Conservation (phyloP, 2,329 filamentous ascomycete species). For the Phoma sp. region DNA sequence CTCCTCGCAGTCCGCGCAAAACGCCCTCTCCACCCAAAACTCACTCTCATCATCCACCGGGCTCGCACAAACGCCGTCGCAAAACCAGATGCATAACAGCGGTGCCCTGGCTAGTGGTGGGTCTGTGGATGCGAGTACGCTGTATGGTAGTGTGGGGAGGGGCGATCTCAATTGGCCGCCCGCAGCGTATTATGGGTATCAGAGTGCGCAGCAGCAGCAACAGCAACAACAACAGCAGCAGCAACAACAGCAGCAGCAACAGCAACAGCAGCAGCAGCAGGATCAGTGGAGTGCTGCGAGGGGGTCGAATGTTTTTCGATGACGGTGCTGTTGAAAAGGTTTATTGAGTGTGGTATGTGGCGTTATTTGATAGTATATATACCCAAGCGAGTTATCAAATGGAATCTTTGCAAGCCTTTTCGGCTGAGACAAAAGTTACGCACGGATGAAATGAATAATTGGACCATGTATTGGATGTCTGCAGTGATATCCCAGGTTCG, state of each 20-base stretch:
- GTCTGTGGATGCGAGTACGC: slow-evolving; percentile 25
- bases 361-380: too few relatives aligned
- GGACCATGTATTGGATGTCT: too few relatives aligned
- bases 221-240: slow-evolving; percentile 28
- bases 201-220: slow-evolving; percentile 23
- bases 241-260: slow-evolving; percentile 21
- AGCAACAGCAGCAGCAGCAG: slow-evolving; percentile 26
- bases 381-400: too few relatives aligned
- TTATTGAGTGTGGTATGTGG: too few relatives aligned
- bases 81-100: slow-evolving; percentile 22
- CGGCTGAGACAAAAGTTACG: too few relatives aligned
- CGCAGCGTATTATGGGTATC: slow-evolving; percentile 36
- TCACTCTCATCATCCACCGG: neutral
- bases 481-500: too few relatives aligned
- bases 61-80: slow-evolving; percentile 27
- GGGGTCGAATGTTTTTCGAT: slow-evolving; percentile 34
- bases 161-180: slow-evolving; percentile 35
- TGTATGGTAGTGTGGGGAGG: slow-evolving; percentile 26
- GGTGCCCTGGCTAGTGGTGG: slow-evolving; percentile 23
- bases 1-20: slow-evolving; percentile 23
- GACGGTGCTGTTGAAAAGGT: too few relatives aligned
- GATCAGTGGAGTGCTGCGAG: slow-evolving; percentile 36
- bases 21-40: slow-evolving; percentile 16
- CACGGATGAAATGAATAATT: too few relatives aligned
- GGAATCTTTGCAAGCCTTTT: too few relatives aligned